Percentiles rank a stretch among this genome's conserved stretches.
These are phyloP conservation scores for Sugiyamaella qingdaonensis DNA, from an alignment of 805 yeast species.

Conservation along the genomic window DNA sequence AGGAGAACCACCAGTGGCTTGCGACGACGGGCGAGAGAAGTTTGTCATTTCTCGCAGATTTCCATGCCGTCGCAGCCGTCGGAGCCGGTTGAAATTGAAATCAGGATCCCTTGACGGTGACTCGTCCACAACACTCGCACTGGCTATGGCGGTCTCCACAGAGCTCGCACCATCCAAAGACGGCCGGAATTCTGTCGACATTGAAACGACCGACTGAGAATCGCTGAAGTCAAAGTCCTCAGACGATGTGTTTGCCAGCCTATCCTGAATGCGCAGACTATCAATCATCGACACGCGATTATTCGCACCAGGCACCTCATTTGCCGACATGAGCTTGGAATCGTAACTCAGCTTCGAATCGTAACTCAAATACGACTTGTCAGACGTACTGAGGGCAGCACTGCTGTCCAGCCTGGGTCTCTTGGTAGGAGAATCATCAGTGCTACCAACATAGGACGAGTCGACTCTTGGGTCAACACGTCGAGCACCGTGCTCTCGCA, in stretches of 20 bases:
- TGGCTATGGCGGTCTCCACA: slow-evolving; percentile 2
- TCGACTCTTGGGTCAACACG: not conserved
- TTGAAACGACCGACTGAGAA: not conserved
- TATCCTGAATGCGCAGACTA: slow-evolving; percentile 15
- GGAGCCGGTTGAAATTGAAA: not conserved
- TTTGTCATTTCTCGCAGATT: slow-evolving; percentile 12
- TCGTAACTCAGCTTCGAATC: not conserved
- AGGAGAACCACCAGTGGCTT: slow-evolving; percentile 20
- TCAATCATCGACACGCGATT: slow-evolving; percentile 13
- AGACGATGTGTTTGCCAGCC: slow-evolving; percentile 17
- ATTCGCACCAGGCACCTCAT: not conserved
- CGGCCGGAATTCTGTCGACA: slow-evolving; percentile 3
- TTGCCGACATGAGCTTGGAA: not conserved
- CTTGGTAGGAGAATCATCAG: slow-evolving; percentile 15
- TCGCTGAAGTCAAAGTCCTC: slow-evolving; percentile 9
- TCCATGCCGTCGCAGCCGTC: slow-evolving; percentile 9
- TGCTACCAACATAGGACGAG: not conserved
- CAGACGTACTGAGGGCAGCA: not conserved
- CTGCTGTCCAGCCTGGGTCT: slow-evolving; percentile 2
- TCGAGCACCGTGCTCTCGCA: not conserved
- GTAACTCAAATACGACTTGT: not conserved
- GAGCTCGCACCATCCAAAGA: slow-evolving; percentile 33
- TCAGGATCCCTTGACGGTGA: slow-evolving; percentile 11
- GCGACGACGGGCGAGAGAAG: slow-evolving; percentile 24
- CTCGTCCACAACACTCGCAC: not conserved